Base-by-base conservation (phyloP, 768 basidiomycete genomes). In the Rhizopogon salebrosus region DNA sequence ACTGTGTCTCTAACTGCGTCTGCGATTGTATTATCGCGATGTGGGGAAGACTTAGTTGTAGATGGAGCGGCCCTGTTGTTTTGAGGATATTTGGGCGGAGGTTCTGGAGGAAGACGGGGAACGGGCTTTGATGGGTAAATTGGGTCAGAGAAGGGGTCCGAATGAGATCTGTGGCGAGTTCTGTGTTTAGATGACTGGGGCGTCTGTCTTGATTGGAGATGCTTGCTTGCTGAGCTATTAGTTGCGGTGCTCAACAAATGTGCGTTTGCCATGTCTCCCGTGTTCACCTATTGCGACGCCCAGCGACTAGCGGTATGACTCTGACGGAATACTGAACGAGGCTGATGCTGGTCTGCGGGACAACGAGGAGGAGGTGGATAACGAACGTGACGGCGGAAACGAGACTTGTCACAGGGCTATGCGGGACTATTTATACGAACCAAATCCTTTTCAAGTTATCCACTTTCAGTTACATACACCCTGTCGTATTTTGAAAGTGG, bases 1-100 rank as follows among this genome's bases (percentile, higher is more conserved):
- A 87, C 84, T 46, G 87, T 84, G 55, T 90, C 85, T 57, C 82
- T 76, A 57, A 88, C 80, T 39, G 86, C 80, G 31, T 87, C 83
- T 52, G 75, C 63, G 69, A 84, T 78, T 20, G 45, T 23, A 57
- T 75, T 65, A 54, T 70, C 67, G 37, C 72, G 62, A 55, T 70
- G 70, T 18, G 60, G 61, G 29, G 58, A 60, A 16, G 69, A 70
- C 43, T 72, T 72, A 50, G 54, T 52, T 43, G 58, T 38, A 57
- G 60, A 13, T 64, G 54, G 27, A 56, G 70, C 13, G 58, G 63
- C 65, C 61, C 51, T 69, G 50, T 58, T 39, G 5, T 62, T 58
- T 8, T 54, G 55, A 22, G 64, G 57, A 22, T 53, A 52, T 65
- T 70, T 69, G 55, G 64, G 61, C 49, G 68, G 66, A 6, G 61